Conservation (phyloP, 495 filamentous ascomycete genomes). For the Penicillium cosmopolitanum region DNA sequence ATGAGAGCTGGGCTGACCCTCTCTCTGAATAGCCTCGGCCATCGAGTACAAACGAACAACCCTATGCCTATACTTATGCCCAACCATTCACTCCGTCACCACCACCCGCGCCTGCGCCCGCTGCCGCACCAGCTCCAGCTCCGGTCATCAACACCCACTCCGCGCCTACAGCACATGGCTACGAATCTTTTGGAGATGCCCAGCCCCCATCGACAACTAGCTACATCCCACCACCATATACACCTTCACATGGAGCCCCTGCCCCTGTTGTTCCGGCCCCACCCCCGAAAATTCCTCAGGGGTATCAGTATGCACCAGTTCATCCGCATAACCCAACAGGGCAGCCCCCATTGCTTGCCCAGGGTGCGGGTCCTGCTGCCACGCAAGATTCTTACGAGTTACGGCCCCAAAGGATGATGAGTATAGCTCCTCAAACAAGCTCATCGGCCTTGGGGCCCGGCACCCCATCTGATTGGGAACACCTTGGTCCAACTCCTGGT, state of each 20-base stretch:
- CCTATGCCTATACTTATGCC: constrained; percentile 21
- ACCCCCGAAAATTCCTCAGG: constrained; percentile 45
- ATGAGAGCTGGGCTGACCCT: constrained; percentile 3
- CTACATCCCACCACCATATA: constrained; percentile 26
- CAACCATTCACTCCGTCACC: constrained; percentile 17
- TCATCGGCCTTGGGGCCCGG: constrained; percentile 55
- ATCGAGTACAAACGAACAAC: constrained; percentile 37
- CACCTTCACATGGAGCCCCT: constrained; percentile 22
- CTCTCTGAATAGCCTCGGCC: constrained; percentile 41
- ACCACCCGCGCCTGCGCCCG: constrained; percentile 9
- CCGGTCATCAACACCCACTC: constrained; percentile 22
- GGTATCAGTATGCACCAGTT: constrained; percentile 30
- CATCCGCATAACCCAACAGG: constrained; percentile 21
- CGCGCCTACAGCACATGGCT: constrained; percentile 14
- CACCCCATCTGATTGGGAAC: constrained; percentile 64
- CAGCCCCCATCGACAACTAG: constrained; percentile 29
- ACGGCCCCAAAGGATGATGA: constrained; percentile 12
- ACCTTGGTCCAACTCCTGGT: constrained; percentile 45
- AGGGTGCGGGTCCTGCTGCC: constrained; percentile 23
- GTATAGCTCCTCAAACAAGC: constrained; percentile 17
- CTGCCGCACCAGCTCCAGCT: constrained; percentile 11
- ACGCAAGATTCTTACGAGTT: constrained; percentile 24
- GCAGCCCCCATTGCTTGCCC: constrained; percentile 26
- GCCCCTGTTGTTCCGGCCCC: constrained; percentile 41
- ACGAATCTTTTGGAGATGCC: constrained; percentile 21